phyloP scores from a whole-genome alignment of 1,284 basidiomycete genomes.

The Peniophora sp. region DNA sequence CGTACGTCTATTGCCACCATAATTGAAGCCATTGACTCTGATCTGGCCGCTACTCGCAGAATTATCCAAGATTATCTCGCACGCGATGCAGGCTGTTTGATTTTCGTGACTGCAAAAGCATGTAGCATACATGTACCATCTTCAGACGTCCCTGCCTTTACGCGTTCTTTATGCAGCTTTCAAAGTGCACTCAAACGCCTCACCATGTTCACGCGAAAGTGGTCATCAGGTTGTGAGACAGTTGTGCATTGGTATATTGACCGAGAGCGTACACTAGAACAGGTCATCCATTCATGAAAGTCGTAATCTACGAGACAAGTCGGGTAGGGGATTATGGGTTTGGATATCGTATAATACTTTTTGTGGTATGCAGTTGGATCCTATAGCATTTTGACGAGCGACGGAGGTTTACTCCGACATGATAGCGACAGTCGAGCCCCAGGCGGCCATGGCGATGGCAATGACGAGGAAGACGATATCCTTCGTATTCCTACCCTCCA shows the following conservation, averaged over 20 bases:
- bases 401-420: neutral
- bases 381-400: too few species aligned
- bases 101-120: conserved; percentile 1
- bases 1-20: conserved; percentile 49
- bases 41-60: conserved; percentile 38
- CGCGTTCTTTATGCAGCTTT: too few species aligned
- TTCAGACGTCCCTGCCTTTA: neutral
- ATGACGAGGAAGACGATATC: conserved; percentile 53
- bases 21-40: conserved; percentile 6
- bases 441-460: conserved; percentile 60
- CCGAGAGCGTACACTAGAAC: too few species aligned
- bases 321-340: too few species aligned
- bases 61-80: conserved; percentile 76
- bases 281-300: too few species aligned
- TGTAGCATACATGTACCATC: conserved; percentile 2
- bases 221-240: too few species aligned
- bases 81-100: conserved; percentile 43
- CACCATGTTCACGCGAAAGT: too few species aligned
- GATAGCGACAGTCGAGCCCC: conserved; percentile 75
- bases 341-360: too few species aligned
- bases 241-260: too few species aligned
- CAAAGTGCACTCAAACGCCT: too few species aligned
- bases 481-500: conserved; percentile 39
- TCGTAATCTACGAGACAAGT: too few species aligned
- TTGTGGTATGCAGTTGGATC: too few species aligned